Evolutionary conservation across 2,329 filamentous ascomycete species (phyloP).

Genomic region (Chaetothyriales sp.): DNA sequence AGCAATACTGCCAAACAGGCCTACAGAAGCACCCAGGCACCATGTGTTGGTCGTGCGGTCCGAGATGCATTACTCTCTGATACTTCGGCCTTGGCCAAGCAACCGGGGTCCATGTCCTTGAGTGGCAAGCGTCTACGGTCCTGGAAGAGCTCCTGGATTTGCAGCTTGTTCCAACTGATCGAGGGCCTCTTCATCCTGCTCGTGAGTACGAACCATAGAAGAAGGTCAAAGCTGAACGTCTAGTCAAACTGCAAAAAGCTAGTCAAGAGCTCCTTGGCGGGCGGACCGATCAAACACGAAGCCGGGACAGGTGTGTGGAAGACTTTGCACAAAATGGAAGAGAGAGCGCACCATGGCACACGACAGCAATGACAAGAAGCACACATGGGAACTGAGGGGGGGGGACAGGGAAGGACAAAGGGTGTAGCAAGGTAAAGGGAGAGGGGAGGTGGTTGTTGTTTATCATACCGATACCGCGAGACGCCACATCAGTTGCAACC

Average conservation of each 20-base stretch:
- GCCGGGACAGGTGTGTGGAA: constrained; percentile 86
- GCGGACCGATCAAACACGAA: constrained; percentile 59
- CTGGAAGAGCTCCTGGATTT: constrained; percentile 52
- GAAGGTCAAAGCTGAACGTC: constrained; percentile 11
- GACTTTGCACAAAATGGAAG: constrained; percentile 82
- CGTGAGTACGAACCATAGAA: constrained; percentile 10
- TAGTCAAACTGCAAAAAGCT: constrained; percentile 25
- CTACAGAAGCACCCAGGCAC: constrained; percentile 31
- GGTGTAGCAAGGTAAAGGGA: no score
- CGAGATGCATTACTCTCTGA: constrained; percentile 44
- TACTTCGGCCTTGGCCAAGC: constrained; percentile 24
- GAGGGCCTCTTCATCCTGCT: constrained; percentile 32
- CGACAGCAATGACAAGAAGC: constrained; percentile 35
- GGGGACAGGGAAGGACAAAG: constrained; percentile 7
- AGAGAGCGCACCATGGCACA: constrained; percentile 60
- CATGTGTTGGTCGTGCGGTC: constrained; percentile 45
- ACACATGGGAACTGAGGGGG: constrained; percentile 20
- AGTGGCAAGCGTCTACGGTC: constrained; percentile 45
- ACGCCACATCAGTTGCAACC: constrained; percentile 98
- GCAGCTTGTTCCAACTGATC: constrained; percentile 66
- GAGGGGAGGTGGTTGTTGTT: constrained; percentile 36
- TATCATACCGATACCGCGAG: constrained; percentile 99
- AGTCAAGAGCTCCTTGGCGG: constrained; percentile 71
- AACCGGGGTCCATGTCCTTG: constrained; percentile 29
- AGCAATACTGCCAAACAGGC: constrained; percentile 44